Evolutionary conservation across 1,139 yeast genomes (phyloP), one percentile per base, ranked within the genome.

Genomic region (Spencermartinsiella ligniputridi): DNA sequence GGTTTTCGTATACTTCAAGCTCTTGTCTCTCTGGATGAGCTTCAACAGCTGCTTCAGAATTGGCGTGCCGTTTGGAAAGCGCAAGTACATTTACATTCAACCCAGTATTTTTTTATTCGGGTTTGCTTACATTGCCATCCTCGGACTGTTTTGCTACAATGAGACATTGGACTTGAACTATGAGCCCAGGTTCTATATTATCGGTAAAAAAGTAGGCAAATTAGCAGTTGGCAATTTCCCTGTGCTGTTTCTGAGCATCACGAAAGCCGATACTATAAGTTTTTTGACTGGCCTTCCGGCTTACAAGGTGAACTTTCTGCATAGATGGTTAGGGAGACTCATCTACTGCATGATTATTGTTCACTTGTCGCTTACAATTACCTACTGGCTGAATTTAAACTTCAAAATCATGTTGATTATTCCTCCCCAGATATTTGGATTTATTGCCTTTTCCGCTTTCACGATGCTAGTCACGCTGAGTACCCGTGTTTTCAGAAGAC

Each of bases 381-480:
- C 59, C 19, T 74, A 74, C 51, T 75, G 79, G 79, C 51, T 72
- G 19, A 56, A 58, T 3, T 47, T 72, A 41, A 62, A 69, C 18
- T 69, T 72, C 49, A 51, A 58, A 15, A 57, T 71, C 13, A 73
- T 73, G 76, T 49, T 73, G 18, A 47, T 59, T 11, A 73, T 75
- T 35, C 79, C 79, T 1, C 78, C 79, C 1, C 75, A 71, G 51
- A 72, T 71, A 17, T 75, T 74, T 57, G 79, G 79, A 5, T 68
- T 72, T 61, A 74, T 74, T 44, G 70, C 78, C 0, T 72, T 67
- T 50, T 64, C 65, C 2, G 60, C 67, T 35, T 64, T 74, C 54
- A 63, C 62, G 20, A 45, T 72, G 32, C 57, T 74, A 46, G 66
- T 67, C 2, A 66, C 69, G 59, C 72, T 66, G 2, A 67, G 72